Evolutionary conservation across 1,284 basidiomycete genomes (phyloP).

Genomic region (Abortiporus biennis): DNA sequence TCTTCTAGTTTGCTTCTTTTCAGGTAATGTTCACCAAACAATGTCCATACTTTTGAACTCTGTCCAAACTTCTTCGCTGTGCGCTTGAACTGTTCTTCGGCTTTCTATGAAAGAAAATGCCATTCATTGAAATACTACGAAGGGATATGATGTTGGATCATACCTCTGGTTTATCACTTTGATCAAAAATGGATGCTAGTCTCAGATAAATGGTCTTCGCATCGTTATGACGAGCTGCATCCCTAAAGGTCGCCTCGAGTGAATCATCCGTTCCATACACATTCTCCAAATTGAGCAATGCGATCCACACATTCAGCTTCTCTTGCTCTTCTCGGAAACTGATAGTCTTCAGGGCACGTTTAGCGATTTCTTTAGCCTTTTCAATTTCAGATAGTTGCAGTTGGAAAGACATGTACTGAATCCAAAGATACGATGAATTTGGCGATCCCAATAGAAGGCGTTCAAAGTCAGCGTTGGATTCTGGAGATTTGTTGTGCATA

Average conservation of each 20-base stretch:
- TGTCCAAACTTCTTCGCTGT: slow-evolving; percentile 91
- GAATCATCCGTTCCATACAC: slow-evolving; percentile 84
- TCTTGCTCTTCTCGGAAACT: slow-evolving; percentile 96
- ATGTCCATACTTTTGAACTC: slow-evolving; percentile 89
- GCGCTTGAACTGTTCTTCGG: slow-evolving; percentile 80
- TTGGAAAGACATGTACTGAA: slow-evolving; percentile 99
- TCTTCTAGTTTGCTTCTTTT: slow-evolving; percentile 70
- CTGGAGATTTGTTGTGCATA: slow-evolving; percentile 79
- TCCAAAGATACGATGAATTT: slow-evolving; percentile 97
- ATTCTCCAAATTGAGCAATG: slow-evolving; percentile 93
- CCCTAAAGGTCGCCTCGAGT: slow-evolving; percentile 79
- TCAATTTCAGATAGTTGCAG: slow-evolving; percentile 93
- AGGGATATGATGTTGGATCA: slow-evolving; percentile 16
- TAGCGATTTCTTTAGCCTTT: slow-evolving; percentile 85
- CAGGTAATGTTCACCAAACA: slow-evolving; percentile 80
- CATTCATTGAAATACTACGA: background rate
- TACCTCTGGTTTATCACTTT: slow-evolving; percentile 79
- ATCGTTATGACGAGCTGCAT: slow-evolving; percentile 89
- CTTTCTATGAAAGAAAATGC: slow-evolving; percentile 46
- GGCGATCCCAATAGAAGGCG: slow-evolving; percentile 92
- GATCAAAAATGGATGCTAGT: slow-evolving; percentile 80
- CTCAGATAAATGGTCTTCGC: slow-evolving; percentile 87
- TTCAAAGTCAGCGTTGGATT: slow-evolving; percentile 94
- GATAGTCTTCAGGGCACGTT: slow-evolving; percentile 84
- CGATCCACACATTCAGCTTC: slow-evolving; percentile 97